A percentile compares a stretch with the other conserved stretches of the same genome.
Evolutionary conservation across 352 stramenopile species (phyloP).

Genomic region (Phytophthora ramorum): DNA sequence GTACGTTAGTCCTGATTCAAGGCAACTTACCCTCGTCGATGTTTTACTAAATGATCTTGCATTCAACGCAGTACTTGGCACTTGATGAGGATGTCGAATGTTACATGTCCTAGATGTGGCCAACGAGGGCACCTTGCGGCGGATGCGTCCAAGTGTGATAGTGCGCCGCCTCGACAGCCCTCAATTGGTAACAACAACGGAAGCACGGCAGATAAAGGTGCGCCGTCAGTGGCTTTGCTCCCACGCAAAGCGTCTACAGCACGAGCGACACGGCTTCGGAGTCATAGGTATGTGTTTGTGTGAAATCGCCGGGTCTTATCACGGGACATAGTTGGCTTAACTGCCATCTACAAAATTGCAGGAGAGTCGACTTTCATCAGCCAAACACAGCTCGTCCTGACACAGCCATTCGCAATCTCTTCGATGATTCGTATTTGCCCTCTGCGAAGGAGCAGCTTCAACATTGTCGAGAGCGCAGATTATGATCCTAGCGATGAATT

Average conservation of each 20-base stretch:
- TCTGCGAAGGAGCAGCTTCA: constrained; percentile 65
- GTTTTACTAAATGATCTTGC: neutral
- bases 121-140: constrained; percentile 56
- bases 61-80: constrained; percentile 59
- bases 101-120: constrained; percentile 66
- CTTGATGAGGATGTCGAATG: constrained; percentile 79
- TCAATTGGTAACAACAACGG: constrained; percentile 23
- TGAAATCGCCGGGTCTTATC: neutral
- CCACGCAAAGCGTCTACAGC: constrained; percentile 25
- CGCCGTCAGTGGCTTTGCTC: constrained; percentile 6
- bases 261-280: constrained; percentile 1
- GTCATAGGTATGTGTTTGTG: constrained; percentile 9
- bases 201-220: constrained; percentile 6
- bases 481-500: neutral
- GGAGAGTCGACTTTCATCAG: constrained; percentile 6
- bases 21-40: neutral
- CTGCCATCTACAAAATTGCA: neutral
- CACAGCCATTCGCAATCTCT: constrained; percentile 49
- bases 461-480: constrained; percentile 35
- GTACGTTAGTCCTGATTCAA: constrained; percentile 37
- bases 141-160: constrained; percentile 57
- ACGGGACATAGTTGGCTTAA: neutral
- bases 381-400: constrained; percentile 22
- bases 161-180: constrained; percentile 20
- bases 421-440: constrained; percentile 69